Evolutionary conservation across 1,284 basidiomycete species (phyloP).

Genomic region (Ustilago xerochloae): DNA sequence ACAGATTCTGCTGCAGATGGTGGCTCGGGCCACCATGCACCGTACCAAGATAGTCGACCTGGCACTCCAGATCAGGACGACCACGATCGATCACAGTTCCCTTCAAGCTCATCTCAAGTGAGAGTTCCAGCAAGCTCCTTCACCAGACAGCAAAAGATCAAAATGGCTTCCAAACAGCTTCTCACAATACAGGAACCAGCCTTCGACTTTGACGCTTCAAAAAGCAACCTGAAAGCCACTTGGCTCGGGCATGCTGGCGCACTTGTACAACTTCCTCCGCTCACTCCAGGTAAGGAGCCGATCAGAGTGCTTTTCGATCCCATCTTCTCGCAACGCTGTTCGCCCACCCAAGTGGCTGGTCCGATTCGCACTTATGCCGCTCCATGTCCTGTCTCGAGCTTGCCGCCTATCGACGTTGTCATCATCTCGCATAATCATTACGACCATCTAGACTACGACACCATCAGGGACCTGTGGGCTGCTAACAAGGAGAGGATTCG

Average conservation of each 20-base stretch:
- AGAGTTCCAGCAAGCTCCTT: conserved; percentile 12
- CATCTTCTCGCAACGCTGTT: conserved; percentile 65
- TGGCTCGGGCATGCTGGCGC: conserved; percentile 66
- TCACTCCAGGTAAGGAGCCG: conserved; percentile 13
- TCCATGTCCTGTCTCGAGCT: conserved; percentile 50
- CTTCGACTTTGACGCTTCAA: conserved; percentile 22
- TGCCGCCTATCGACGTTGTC: conserved; percentile 62
- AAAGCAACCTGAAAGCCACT: conserved; percentile 41
- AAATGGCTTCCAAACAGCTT: conserved; percentile 26
- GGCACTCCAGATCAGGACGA: conserved; percentile 11
- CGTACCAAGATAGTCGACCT: conserved; percentile 24
- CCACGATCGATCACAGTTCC: not conserved
- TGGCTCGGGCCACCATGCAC: not conserved
- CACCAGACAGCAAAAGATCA: conserved; percentile 27
- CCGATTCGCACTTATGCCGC: conserved; percentile 55
- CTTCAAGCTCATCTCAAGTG: not conserved
- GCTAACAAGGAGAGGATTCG: conserved; percentile 39
- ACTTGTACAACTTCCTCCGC: conserved; percentile 53
- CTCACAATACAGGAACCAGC: conserved; percentile 38
- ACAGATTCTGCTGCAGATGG: not conserved
- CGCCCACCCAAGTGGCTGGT: conserved; percentile 59
- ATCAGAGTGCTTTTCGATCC: conserved; percentile 62
- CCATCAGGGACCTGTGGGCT: conserved; percentile 56
- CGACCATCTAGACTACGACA: conserved; percentile 63
- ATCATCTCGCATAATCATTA: conserved; percentile 67